Evolutionary conservation across 129 eudicot genomes (phyloP), one percentile per base, ranked within the genome.

Genomic region (Chrysanthemum lavandulifolium): DNA sequence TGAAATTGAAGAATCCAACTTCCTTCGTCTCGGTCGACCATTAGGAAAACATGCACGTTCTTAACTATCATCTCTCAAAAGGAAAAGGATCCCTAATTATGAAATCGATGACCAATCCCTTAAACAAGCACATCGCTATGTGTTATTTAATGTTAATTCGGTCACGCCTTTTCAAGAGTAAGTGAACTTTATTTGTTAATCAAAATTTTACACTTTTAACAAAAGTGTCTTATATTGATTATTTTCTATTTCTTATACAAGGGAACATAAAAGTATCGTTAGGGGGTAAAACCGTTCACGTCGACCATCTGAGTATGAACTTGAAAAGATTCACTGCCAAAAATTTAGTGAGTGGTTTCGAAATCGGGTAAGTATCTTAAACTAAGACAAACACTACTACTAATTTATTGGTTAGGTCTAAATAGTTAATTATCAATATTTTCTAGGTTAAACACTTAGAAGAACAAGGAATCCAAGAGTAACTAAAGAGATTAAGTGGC

Each of bases 391-490:
- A 33, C 40, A 33, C 6, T 5, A 33, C 40, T 33, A 33, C 40
- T 33, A 33, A 33, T 33, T 33, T 33, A 13, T 55, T 3, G 60
- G 19, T 4, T n/a, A 14, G 19, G 2, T 14, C 56, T 51, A 51
- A 51, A 0, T 11, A 11, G 60, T 55, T 55, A 6, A 55, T 55
- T 13, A 55, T 3, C 0, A 13, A 15, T 55, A 55, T 14, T 14
- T 55, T n/a, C 8, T 27, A 61, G 66, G 69, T 64, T 64, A 21
- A 23, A 4, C 69, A 53, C 52, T 13, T 64, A 40, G 69, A 64
- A 64, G 69, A 33, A 11, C 25, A 64, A n/a, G 13, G 12, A 25
- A 64, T 64, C 53, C 21, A 33, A 33, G 23, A 40, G 52, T 64
- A 14, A 36, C 52, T 0, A 25, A 64, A 64, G 69, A 64, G 12